A percentile compares a stretch with the other conserved stretches of the same genome.
phyloP scores from a whole-genome alignment of 176 grass and related monocot species.

The Musa acuminata region DNA sequence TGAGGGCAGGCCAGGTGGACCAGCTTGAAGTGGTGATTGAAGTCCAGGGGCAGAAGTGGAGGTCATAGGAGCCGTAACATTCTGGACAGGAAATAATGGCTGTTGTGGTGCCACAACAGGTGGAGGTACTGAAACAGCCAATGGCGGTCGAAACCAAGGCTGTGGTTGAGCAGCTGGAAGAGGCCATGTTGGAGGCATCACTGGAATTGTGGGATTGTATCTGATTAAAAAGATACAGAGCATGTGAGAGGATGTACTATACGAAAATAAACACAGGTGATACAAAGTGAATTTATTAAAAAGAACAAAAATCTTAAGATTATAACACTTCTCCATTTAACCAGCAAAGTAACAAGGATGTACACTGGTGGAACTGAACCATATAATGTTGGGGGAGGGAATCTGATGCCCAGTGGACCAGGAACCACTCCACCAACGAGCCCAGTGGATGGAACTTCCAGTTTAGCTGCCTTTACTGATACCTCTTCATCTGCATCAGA shows the following conservation, averaged over 20 bases:
- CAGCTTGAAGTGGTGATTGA: slow-evolving; percentile 31
- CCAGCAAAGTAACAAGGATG: slow-evolving; percentile 5
- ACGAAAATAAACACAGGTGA: background rate
- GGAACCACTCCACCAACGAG: slow-evolving; percentile 34
- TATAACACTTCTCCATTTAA: background rate
- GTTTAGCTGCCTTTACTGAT: slow-evolving; percentile 60
- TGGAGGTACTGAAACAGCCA: slow-evolving; percentile 38
- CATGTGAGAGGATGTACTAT: background rate
- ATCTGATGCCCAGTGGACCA: slow-evolving; percentile 40
- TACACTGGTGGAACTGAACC: slow-evolving; percentile 69
- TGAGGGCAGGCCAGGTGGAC: slow-evolving; percentile 46
- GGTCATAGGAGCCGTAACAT: slow-evolving; percentile 49
- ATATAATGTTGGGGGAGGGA: slow-evolving; percentile 50
- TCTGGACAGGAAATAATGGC: slow-evolving; percentile 88
- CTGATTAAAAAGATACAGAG: slow-evolving; percentile 29
- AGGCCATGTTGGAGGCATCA: slow-evolving; percentile 49
- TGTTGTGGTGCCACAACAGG: slow-evolving; percentile 42
- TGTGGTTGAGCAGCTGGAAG: slow-evolving; percentile 32
- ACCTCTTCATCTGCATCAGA: slow-evolving; percentile 57
- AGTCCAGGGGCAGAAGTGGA: slow-evolving; percentile 46
- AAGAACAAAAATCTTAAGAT: too few relatives aligned
- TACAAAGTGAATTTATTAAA: too few relatives aligned
- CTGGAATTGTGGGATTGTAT: slow-evolving; percentile 64
- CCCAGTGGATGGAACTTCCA: slow-evolving; percentile 52
- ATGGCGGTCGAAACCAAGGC: slow-evolving; percentile 63